Percentiles rank a stretch among this genome's conserved stretches.
Evolutionary conservation across 345 rosid species (phyloP).

Genomic region (Erodium maritimum): DNA sequence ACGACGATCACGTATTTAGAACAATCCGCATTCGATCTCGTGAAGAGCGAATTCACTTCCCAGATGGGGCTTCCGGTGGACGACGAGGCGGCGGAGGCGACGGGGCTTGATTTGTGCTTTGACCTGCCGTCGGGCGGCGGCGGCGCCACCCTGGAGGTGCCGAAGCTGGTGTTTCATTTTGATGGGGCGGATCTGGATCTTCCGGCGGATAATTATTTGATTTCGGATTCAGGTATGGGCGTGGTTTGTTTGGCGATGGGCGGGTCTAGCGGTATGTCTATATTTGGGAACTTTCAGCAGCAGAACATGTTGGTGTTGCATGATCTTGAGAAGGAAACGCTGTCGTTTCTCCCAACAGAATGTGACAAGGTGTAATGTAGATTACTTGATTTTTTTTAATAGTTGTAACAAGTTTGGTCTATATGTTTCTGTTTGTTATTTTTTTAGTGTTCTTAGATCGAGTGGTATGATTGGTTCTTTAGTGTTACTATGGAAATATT

Average conservation of each 20-base stretch:
- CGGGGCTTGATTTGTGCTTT: constrained; percentile 86
- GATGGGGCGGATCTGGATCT: constrained; percentile 65
- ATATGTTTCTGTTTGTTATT: no score
- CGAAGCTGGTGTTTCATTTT: constrained; percentile 62
- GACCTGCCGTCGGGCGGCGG: constrained; percentile 23
- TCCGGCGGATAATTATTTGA: constrained; percentile 73
- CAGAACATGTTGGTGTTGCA: constrained; percentile 64
- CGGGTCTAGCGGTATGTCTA: constrained; percentile 66
- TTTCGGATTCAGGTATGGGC: constrained; percentile 47
- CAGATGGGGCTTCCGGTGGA: constrained; percentile 39
- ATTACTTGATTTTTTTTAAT: no score
- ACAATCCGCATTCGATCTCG: constrained; percentile 31
- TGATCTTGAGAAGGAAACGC: constrained; percentile 53
- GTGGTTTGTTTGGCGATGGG: constrained; percentile 83
- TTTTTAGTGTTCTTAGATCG: no score
- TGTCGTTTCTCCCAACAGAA: constrained; percentile 55
- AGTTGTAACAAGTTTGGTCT: no score
- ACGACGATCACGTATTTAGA: constrained; percentile 77
- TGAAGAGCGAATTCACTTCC: constrained; percentile 43
- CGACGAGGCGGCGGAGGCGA: constrained; percentile 23
- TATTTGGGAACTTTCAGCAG: constrained; percentile 91
- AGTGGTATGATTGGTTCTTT: no score
- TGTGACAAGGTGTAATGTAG: constrained; percentile 43
- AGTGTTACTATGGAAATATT: no score
- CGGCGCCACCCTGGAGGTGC: constrained; percentile 32